A percentile compares a stretch with the other conserved stretches of the same genome.
phyloP scores from a whole-genome alignment of 2,329 filamentous ascomycete species.

The Raffaelea arxii region DNA sequence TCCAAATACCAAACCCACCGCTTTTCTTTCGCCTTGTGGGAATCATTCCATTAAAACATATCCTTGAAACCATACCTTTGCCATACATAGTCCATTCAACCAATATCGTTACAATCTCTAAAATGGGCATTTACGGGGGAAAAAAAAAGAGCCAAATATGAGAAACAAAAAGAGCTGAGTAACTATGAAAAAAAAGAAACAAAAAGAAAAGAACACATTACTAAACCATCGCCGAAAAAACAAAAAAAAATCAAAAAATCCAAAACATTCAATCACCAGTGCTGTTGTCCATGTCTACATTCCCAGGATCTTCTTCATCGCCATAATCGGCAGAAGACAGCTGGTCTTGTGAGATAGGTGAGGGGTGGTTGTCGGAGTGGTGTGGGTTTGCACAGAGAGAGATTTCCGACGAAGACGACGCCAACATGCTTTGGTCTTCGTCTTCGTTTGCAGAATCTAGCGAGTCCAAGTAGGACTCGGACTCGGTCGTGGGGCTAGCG shows the following conservation, averaged over 20 bases:
- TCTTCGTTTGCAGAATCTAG: constrained; percentile 23
- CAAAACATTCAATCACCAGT: background rate
- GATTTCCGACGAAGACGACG: constrained; percentile 19
- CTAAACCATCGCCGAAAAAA: background rate
- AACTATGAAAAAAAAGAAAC: background rate
- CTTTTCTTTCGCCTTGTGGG: no score
- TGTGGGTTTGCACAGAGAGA: constrained; percentile 25
- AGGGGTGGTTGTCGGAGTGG: constrained; percentile 26
- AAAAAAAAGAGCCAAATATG: no score
- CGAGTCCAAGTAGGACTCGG: constrained; percentile 14
- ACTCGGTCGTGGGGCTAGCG: constrained; percentile 29
- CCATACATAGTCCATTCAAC: no score
- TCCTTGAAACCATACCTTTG: no score
- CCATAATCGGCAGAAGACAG: constrained; percentile 30
- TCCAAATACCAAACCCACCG: no score
- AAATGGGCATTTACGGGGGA: no score
- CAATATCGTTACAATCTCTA: no score
- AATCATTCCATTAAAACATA: no score
- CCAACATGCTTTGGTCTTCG: constrained; percentile 19
- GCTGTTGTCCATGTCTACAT: background rate
- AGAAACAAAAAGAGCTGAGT: no score
- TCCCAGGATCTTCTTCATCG: constrained; percentile 8
- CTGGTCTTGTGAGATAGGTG: constrained; percentile 26
- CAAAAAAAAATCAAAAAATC: no score
- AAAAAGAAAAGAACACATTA: background rate